phyloP scores from a whole-genome alignment of 2,329 filamentous ascomycete genomes.

The Colletotrichum australisinense region DNA sequence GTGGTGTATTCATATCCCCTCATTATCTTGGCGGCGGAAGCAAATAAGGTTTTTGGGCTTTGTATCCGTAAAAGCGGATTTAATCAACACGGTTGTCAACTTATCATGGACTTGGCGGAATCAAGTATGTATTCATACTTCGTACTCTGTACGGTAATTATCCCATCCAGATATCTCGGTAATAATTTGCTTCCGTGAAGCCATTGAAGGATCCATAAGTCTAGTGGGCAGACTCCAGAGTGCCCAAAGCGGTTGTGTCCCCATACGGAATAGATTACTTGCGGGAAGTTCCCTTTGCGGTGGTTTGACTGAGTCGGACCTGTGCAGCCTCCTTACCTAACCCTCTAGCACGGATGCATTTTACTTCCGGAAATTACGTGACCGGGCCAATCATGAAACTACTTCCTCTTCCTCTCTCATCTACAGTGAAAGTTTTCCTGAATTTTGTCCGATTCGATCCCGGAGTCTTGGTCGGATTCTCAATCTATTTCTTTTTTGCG shows the following conservation, averaged over 20 bases:
- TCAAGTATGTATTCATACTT: not conserved
- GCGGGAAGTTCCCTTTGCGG: slow-evolving; percentile 22
- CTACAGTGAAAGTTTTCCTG: not conserved
- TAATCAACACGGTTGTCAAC: not conserved
- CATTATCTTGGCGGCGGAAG: not conserved
- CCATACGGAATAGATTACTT: slow-evolving; percentile 6
- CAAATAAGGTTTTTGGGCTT: not conserved
- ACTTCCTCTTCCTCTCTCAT: slow-evolving; percentile 4
- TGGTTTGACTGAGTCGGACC: not conserved
- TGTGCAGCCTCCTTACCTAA: slow-evolving; percentile 19
- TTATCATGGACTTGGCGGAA: not conserved
- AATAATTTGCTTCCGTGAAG: slow-evolving; percentile 13
- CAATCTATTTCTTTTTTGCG: not conserved
- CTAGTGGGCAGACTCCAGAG: not conserved
- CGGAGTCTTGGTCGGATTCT: not conserved
- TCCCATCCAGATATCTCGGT: not conserved
- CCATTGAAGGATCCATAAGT: not conserved
- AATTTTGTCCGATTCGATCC: not conserved
- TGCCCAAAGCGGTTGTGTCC: not conserved
- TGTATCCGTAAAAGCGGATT: not conserved
- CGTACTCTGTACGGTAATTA: too few species aligned
- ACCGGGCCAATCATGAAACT: slow-evolving; percentile 32
- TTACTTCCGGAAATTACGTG: slow-evolving; percentile 29
- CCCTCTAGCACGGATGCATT: slow-evolving; percentile 16
- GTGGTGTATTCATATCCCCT: not conserved